A percentile compares a stretch with the other conserved stretches of the same genome.
Conservation (phyloP, 75 land plant species). For the Cryptomeria japonica region DNA sequence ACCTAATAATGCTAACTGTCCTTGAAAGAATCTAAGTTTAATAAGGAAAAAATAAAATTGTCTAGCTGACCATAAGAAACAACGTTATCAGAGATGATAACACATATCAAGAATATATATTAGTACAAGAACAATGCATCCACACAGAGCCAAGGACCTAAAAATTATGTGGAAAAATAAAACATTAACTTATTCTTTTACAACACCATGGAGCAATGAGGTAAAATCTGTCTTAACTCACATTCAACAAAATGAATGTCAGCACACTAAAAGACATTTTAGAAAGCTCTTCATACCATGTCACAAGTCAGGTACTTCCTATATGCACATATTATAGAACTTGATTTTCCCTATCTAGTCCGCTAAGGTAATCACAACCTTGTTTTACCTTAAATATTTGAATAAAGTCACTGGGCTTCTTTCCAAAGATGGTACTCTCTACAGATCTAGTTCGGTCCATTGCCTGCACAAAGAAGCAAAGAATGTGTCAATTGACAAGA, state of each 20-base stretch:
- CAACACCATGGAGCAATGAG: background rate
- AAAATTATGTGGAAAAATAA: background rate
- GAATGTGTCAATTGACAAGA: background rate
- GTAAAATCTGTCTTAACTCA: background rate
- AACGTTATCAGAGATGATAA: background rate
- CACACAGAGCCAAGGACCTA: background rate
- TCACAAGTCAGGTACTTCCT: background rate
- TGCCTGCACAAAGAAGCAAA: constrained; percentile 50
- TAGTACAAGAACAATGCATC: background rate
- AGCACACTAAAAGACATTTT: background rate
- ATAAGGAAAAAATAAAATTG: background rate
- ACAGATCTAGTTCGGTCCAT: constrained; percentile 77
- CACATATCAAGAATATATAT: background rate
- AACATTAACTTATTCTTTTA: background rate
- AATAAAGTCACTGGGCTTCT: constrained; percentile 89
- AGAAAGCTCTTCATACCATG: background rate
- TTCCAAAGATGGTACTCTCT: constrained; percentile 83
- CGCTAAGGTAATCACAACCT: background rate
- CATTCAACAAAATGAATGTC: background rate
- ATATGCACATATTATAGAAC: background rate
- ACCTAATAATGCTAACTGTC: background rate
- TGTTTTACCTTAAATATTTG: constrained; percentile 88
- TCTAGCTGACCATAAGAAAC: background rate
- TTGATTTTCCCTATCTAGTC: background rate
- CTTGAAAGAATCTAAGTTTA: background rate